A percentile compares a stretch with the other conserved stretches of the same genome.
Conservation (phyloP, 2,329 filamentous ascomycete genomes). For the Pseudogymnoascus sp. region DNA sequence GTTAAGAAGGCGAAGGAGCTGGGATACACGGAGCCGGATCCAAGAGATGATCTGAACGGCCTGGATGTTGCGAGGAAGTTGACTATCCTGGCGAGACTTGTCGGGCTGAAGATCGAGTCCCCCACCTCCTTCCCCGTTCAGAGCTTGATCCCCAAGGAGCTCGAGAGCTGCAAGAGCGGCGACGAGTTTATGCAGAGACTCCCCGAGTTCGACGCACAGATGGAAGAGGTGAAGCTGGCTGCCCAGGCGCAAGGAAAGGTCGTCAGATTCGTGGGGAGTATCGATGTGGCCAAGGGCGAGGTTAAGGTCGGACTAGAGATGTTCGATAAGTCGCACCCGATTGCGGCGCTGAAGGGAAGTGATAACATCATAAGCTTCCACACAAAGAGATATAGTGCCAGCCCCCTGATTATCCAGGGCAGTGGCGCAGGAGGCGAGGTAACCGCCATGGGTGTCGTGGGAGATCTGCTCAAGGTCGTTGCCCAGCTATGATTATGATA, state of each 20-base stretch:
- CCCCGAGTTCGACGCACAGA: constrained; percentile 75
- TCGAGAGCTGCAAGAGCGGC: constrained; percentile 68
- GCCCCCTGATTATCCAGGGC: constrained; percentile 89
- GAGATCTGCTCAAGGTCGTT: constrained; percentile 83
- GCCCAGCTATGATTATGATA: constrained; percentile 47
- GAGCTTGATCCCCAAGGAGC: constrained; percentile 79
- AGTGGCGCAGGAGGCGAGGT: constrained; percentile 91
- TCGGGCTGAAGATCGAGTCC: constrained; percentile 71
- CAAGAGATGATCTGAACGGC: constrained; percentile 78
- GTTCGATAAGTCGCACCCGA: constrained; percentile 80
- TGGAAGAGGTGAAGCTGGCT: constrained; percentile 80
- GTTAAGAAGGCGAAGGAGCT: constrained; percentile 87
- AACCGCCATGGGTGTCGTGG: constrained; percentile 96
- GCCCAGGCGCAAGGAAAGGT: constrained; percentile 86
- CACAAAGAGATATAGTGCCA: constrained; percentile 85
- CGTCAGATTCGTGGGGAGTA: constrained; percentile 86
- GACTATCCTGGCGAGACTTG: constrained; percentile 83
- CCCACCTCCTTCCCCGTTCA: constrained; percentile 89
- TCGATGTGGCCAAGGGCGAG: constrained; percentile 70
- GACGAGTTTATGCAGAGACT: constrained; percentile 80
- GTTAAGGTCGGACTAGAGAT: constrained; percentile 91
- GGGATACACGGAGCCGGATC: constrained; percentile 86
- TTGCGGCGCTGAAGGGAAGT: constrained; percentile 90
- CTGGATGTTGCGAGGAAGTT: constrained; percentile 91
- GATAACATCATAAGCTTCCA: constrained; percentile 99